phyloP scores from a whole-genome alignment of 1,284 basidiomycete species.

The Cryptococcus sp. region DNA sequence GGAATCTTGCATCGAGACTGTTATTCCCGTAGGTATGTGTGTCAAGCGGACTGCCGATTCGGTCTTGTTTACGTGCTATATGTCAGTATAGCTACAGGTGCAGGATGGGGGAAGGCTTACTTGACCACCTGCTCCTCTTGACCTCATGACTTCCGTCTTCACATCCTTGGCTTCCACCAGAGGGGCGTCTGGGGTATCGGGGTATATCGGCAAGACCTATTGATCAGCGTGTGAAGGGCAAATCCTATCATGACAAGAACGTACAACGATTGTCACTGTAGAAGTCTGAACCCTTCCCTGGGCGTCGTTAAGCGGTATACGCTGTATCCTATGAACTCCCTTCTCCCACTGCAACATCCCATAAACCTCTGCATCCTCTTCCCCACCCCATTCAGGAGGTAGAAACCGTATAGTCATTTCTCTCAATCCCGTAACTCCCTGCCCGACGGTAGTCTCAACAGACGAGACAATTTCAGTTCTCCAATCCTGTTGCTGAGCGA shows the following conservation, averaged over 20 bases:
- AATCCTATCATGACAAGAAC: slow-evolving; percentile 28
- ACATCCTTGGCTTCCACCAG: slow-evolving; percentile 80
- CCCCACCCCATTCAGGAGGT: slow-evolving; percentile 8
- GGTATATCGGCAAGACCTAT: slow-evolving; percentile 70
- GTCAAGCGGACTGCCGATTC: slow-evolving; percentile 97
- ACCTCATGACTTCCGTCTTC: slow-evolving; percentile 87
- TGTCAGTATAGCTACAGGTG: neutral
- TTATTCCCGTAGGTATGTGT: slow-evolving; percentile 87
- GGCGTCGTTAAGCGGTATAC: slow-evolving; percentile 85
- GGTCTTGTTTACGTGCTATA: slow-evolving; percentile 94
- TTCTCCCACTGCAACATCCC: slow-evolving; percentile 82
- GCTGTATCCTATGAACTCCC: slow-evolving; percentile 92
- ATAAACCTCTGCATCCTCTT: slow-evolving; percentile 68
- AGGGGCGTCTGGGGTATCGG: slow-evolving; percentile 56
- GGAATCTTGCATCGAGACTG: slow-evolving; percentile 97
- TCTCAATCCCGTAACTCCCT: slow-evolving; percentile 62
- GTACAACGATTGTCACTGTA: slow-evolving; percentile 79
- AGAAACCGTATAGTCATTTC: slow-evolving; percentile 65
- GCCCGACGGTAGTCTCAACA: slow-evolving; percentile 52
- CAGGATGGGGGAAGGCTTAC: slow-evolving; percentile 46
- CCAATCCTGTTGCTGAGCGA: slow-evolving; percentile 55
- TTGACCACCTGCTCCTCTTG: slow-evolving; percentile 94
- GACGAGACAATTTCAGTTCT: slow-evolving; percentile 42
- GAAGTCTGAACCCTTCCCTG: slow-evolving; percentile 88
- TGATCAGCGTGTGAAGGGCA: neutral